Conservation (phyloP, 108 stramenopile species). For the Craspedostauros australis region DNA sequence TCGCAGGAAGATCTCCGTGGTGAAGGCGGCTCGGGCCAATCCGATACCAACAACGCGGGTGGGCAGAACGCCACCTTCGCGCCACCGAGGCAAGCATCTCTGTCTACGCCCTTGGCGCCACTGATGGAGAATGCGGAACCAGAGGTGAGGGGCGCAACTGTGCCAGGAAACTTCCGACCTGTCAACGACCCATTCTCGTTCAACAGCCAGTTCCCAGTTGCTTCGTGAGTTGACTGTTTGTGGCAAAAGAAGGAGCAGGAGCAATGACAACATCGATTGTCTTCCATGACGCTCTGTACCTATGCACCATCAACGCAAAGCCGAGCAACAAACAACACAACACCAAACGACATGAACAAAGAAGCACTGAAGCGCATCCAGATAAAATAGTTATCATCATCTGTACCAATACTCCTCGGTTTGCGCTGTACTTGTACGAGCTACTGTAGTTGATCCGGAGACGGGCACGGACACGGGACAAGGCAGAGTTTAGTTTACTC, state of each 20-base stretch:
- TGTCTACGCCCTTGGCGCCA: background rate
- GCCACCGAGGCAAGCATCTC: background rate
- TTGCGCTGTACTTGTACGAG: too few relatives aligned
- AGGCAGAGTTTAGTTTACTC: too few relatives aligned
- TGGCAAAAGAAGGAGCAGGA: background rate
- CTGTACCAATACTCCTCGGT: too few relatives aligned
- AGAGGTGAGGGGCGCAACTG: slow-evolving; percentile 52
- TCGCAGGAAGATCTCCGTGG: slow-evolving; percentile 12
- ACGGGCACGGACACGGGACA: too few relatives aligned
- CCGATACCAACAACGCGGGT: background rate
- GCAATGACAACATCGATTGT: too few relatives aligned
- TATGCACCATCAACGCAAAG: too few relatives aligned
- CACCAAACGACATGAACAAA: too few relatives aligned
- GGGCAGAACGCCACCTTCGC: background rate
- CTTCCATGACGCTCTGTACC: too few relatives aligned
- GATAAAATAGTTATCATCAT: too few relatives aligned
- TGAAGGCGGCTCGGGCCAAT: background rate
- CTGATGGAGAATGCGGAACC: slow-evolving; percentile 14
- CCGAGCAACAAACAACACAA: too few relatives aligned
- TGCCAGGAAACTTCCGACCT: slow-evolving; percentile 68
- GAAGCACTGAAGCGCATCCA: too few relatives aligned
- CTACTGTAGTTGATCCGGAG: too few relatives aligned
- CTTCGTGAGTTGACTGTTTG: background rate
- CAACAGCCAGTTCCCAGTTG: background rate
- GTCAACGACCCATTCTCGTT: slow-evolving; percentile 79